Evolutionary conservation across 371 early-diverging fungal species (phyloP), one percentile per base, ranked within the genome.

Genomic region (Synchytrium microbalum): DNA sequence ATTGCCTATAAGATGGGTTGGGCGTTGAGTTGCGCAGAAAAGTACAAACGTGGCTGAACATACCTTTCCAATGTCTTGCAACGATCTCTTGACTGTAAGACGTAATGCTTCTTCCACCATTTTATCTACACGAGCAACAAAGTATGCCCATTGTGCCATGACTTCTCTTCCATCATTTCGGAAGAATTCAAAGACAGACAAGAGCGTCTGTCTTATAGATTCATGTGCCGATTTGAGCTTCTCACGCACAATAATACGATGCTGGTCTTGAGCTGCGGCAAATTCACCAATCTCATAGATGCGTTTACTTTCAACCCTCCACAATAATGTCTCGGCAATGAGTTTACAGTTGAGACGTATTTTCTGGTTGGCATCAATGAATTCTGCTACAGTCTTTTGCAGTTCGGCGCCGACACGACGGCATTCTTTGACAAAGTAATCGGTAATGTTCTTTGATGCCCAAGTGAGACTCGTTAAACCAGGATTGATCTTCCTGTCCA

Each of bases 381-480:
- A 83, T 51, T 75, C 76, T 0, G 69, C 53, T 0, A 83, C 82
- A 3, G 71, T 77, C 52, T 73, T 73, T 63, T 81, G 84, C 14
- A 79, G 73, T 32, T 82, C 84, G 61, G 72, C 72, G 0, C 75
- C 67, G 63, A 77, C 75, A 10, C 78, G 70, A n/a, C 81, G 72
- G 60, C 83, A 82, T 67, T 83, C 84, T 63, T 79, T 82, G 27
- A 82, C 74, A 60, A 79, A 83, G 61, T 78, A 81, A 28, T 83
- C 84, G 19, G 83, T 75, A 57, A 82, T 77, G 38, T 82, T 81
- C 60, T 81, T 81, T 1, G 79, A 77, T 8, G 77, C 78, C 83
- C 83, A 82, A 0, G 79, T 83, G 16, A 83, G 66, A 29, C 60
- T 75, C 3, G 75, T 73, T 24, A 82, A 68, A 0, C 84, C 84